These are phyloP conservation scores for Didymella pinodella DNA, from an alignment of 2,329 filamentous ascomycete species.

Conservation along the genomic window DNA sequence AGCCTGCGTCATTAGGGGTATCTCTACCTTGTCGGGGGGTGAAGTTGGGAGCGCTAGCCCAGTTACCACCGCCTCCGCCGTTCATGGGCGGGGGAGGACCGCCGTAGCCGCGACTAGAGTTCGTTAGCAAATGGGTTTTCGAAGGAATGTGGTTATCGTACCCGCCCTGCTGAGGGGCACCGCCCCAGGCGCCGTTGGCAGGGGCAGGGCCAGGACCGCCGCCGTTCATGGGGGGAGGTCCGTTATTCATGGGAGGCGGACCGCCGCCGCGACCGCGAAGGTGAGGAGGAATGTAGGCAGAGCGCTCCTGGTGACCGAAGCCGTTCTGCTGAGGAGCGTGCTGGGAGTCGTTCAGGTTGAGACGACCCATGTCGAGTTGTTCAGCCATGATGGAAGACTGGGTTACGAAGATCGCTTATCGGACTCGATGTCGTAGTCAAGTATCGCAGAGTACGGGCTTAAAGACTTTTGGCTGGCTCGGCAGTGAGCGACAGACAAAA, in stretches of 20 bases:
- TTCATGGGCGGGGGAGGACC: slow-evolving; percentile 54
- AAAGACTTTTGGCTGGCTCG: slow-evolving; percentile 37
- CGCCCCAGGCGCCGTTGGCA: slow-evolving; percentile 70
- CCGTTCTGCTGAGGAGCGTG: slow-evolving; percentile 61
- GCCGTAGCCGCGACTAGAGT: slow-evolving; percentile 40
- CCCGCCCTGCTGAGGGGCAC: slow-evolving; percentile 31
- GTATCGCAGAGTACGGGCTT: slow-evolving; percentile 29
- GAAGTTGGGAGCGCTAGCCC: slow-evolving; percentile 67
- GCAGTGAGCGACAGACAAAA: slow-evolving; percentile 44
- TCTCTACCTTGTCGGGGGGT: slow-evolving; percentile 56
- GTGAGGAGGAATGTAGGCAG: slow-evolving; percentile 85
- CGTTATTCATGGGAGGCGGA: slow-evolving; percentile 50
- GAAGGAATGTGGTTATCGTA: slow-evolving; percentile 27
- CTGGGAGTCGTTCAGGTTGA: slow-evolving; percentile 73
- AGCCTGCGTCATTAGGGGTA: slow-evolving; percentile 48
- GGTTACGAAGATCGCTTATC: slow-evolving; percentile 18
- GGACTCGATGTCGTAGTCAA: slow-evolving; percentile 14
- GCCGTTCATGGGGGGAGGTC: slow-evolving; percentile 60
- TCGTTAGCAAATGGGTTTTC: slow-evolving; percentile 28
- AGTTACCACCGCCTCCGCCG: slow-evolving; percentile 63
- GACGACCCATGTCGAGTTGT: slow-evolving; percentile 81
- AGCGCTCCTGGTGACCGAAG: slow-evolving; percentile 64
- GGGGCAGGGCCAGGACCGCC: slow-evolving; percentile 65
- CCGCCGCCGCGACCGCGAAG: slow-evolving; percentile 63
- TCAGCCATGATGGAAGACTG: slow-evolving; percentile 49